phyloP scores from a whole-genome alignment of 192 early-diverging fungal species.

The Linderina pennispora region DNA sequence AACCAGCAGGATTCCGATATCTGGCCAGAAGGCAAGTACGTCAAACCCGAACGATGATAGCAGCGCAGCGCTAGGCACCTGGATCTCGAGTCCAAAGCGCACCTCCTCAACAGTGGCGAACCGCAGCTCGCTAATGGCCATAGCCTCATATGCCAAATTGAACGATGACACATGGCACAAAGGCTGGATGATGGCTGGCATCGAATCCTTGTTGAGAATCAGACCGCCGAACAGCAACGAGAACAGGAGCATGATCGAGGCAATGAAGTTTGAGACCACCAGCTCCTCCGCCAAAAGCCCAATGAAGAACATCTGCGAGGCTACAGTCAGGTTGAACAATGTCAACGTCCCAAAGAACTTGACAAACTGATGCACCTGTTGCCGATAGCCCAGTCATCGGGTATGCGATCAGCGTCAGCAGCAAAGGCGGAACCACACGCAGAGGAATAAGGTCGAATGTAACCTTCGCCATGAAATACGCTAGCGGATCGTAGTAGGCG shows the following conservation, averaged over 20 bases:
- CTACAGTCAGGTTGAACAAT: conserved; percentile 74
- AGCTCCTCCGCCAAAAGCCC: conserved; percentile 68
- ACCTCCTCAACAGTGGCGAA: conserved; percentile 73
- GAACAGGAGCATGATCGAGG: conserved; percentile 79
- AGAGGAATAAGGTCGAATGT: conserved; percentile 59
- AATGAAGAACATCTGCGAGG: conserved; percentile 68
- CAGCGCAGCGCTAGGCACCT: conserved; percentile 80
- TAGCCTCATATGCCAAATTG: conserved; percentile 84
- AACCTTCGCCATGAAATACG: conserved; percentile 59
- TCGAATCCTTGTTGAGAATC: conserved; percentile 81
- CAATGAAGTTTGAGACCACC: conserved; percentile 69
- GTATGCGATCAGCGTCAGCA: conserved; percentile 78
- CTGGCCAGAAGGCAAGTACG: conserved; percentile 73
- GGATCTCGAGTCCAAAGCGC: conserved; percentile 75
- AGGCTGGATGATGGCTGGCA: conserved; percentile 59
- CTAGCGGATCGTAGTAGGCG: conserved; percentile 54
- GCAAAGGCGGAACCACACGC: conserved; percentile 72
- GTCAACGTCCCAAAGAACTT: conserved; percentile 73
- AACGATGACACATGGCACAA: conserved; percentile 66
- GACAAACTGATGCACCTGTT: conserved; percentile 53
- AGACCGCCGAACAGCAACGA: conserved; percentile 88
- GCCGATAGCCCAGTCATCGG: conserved; percentile 77
- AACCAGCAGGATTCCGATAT: conserved; percentile 55
- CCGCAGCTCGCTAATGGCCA: conserved; percentile 86
- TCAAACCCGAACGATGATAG: conserved; percentile 87